A percentile compares a stretch with the other conserved stretches of the same genome.
phyloP scores from a whole-genome alignment of 768 basidiomycete genomes.

The Gloeopeniophorella convolvens region DNA sequence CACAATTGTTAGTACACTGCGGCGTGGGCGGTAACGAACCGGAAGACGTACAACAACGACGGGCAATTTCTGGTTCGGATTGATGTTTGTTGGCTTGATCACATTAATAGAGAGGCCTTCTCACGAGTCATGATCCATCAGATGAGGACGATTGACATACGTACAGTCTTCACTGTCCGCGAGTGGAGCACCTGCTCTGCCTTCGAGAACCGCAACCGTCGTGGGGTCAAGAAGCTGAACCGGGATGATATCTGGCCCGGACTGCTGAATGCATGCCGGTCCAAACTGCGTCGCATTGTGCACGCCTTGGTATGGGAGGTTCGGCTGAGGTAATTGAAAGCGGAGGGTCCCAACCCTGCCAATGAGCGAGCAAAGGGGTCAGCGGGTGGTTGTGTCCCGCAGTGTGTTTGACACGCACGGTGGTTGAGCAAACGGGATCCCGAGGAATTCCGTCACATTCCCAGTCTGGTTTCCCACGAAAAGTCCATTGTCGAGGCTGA shows the following conservation, averaged over 20 bases:
- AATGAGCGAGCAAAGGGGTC: not conserved
- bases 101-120: conserved; percentile 24
- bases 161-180: conserved; percentile 21
- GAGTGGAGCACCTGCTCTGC: not conserved
- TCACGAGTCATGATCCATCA: not conserved
- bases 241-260: not conserved
- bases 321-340: conserved; percentile 29
- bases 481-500: conserved; percentile 19
- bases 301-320: conserved; percentile 11
- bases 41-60: conserved; percentile 22
- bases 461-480: conserved; percentile 26
- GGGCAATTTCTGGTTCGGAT: conserved; percentile 13
- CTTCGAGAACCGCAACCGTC: not conserved
- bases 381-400: not conserved
- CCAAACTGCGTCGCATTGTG: conserved; percentile 20
- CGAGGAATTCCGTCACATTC: conserved; percentile 29
- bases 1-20: not conserved
- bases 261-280: conserved; percentile 23
- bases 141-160: not conserved
- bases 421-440: conserved; percentile 36
- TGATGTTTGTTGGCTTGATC: conserved; percentile 12
- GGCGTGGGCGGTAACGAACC: not conserved
- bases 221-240: not conserved
- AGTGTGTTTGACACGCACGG: conserved; percentile 26
- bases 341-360: conserved; percentile 30